Conservation (phyloP, 441 rosid genomes). For the Metrosideros polymorpha region DNA sequence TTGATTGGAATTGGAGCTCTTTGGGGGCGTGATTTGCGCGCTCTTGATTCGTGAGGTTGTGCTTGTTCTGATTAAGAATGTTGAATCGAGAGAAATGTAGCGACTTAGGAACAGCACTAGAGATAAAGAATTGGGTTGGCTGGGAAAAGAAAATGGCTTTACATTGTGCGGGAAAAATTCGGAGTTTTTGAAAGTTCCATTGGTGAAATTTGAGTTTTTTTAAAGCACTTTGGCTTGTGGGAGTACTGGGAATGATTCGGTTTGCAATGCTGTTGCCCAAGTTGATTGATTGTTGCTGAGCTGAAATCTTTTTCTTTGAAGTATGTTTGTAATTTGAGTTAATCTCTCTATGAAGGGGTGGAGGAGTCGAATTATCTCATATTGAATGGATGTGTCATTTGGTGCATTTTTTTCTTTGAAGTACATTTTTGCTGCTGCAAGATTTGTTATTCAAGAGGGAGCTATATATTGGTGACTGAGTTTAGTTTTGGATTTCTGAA, state of each 20-base stretch:
- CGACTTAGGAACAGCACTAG: background rate
- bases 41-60: background rate
- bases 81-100: background rate
- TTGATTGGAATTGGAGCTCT: background rate
- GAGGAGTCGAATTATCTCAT: background rate
- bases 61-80: background rate
- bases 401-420: background rate
- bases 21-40: background rate
- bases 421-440: background rate
- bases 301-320: background rate
- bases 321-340: background rate
- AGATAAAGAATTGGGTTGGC: background rate
- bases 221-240: background rate
- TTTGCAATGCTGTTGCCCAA: background rate
- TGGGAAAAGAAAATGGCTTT: background rate
- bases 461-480: background rate
- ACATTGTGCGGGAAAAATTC: background rate
- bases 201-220: background rate
- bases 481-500: background rate
- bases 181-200: background rate
- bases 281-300: background rate
- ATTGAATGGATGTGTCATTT: background rate
- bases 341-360: background rate
- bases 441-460: background rate
- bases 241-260: background rate